phyloP scores from a whole-genome alignment of 495 filamentous ascomycete species.

The Aspergillus cristatus region DNA sequence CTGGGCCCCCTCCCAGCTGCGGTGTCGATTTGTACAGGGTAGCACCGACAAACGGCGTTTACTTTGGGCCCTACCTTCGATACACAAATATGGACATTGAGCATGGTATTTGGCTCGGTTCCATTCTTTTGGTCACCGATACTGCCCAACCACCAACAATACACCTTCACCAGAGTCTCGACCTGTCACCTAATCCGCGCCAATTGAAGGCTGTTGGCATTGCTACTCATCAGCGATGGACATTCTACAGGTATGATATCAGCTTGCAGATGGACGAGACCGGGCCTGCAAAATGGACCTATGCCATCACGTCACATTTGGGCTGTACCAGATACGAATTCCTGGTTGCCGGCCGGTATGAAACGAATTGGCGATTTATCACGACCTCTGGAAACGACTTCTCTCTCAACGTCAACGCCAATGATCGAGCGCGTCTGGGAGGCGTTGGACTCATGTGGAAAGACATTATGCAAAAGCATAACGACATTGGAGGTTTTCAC shows the following conservation, averaged over 20 bases:
- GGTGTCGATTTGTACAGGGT: slow-evolving; percentile 92
- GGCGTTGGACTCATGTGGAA: slow-evolving; percentile 97
- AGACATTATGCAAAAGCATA: slow-evolving; percentile 94
- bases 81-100: slow-evolving; percentile 98
- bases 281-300: slow-evolving; percentile 85
- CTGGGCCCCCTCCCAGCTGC: slow-evolving; percentile 73
- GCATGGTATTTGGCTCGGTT: slow-evolving; percentile 80
- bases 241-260: slow-evolving; percentile 92
- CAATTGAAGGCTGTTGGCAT: slow-evolving; percentile 82
- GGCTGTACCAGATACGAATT: slow-evolving; percentile 98
- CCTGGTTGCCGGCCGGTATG: slow-evolving; percentile 82
- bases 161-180: slow-evolving; percentile 84
- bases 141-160: slow-evolving; percentile 92
- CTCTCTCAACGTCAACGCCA: slow-evolving; percentile 71
- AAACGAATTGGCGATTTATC: slow-evolving; percentile 94
- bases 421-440: slow-evolving; percentile 74
- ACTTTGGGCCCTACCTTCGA: slow-evolving; percentile 91
- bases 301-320: slow-evolving; percentile 92
- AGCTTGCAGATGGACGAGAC: slow-evolving; percentile 84
- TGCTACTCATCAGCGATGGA: slow-evolving; percentile 82
- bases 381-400: slow-evolving; percentile 95
- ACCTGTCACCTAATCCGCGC: slow-evolving; percentile 86
- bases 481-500: slow-evolving; percentile 92
- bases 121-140: slow-evolving; percentile 78
- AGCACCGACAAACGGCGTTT: slow-evolving; percentile 91